Evolutionary conservation across 139 green algal species (phyloP).

Genomic region (Chlorella sp.): DNA sequence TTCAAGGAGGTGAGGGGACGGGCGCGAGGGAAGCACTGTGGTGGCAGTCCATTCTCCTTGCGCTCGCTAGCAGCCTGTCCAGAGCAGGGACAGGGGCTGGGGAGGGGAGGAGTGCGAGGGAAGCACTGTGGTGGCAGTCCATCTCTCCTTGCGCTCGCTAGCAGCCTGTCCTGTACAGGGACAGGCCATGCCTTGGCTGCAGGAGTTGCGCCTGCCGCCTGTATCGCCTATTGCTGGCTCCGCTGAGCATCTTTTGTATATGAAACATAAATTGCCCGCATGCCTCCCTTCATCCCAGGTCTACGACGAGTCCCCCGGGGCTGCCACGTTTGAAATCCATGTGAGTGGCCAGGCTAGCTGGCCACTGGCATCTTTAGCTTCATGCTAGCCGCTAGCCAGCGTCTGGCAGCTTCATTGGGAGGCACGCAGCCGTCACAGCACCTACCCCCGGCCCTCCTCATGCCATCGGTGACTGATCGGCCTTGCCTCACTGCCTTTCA

Average conservation of each 20-base stretch:
- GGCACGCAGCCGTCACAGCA: not conserved
- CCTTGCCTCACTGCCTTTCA: too few species aligned
- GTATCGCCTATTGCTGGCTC: too few species aligned
- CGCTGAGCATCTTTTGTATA: too few species aligned
- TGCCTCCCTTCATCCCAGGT: not conserved
- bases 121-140: not conserved
- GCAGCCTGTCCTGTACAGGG: too few species aligned
- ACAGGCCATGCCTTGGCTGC: too few species aligned
- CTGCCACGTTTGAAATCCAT: conserved; percentile 22
- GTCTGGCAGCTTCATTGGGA: not conserved
- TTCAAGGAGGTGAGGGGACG: not conserved
- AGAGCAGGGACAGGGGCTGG: too few species aligned
- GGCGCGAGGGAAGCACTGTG: not conserved
- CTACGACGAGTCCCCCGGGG: conserved; percentile 10
- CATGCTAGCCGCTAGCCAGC: not conserved
- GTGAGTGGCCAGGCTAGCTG: not conserved
- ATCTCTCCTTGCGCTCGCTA: not conserved
- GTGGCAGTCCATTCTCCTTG: not conserved
- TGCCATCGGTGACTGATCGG: not conserved
- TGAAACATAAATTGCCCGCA: too few species aligned
- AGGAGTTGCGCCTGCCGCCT: too few species aligned
- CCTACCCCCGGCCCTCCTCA: not conserved
- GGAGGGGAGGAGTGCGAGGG: not conserved
- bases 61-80: too few species aligned
- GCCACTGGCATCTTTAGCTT: too few species aligned